phyloP scores from a whole-genome alignment of 2,329 filamentous ascomycete genomes.

The Alternaria gansuensis region DNA sequence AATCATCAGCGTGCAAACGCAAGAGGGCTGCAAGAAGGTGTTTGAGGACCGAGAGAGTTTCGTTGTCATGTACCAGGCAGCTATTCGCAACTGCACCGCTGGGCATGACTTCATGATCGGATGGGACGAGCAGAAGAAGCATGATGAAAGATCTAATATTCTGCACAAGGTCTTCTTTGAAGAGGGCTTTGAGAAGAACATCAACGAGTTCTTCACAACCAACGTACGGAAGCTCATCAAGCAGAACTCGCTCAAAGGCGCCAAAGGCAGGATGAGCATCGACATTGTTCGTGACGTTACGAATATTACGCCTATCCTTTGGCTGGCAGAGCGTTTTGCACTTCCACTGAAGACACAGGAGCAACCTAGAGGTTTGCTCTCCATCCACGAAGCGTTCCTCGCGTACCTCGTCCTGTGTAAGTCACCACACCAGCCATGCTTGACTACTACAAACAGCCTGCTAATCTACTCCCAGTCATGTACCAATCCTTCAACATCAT shows the following conservation, averaged over 20 bases:
- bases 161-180: slow-evolving; percentile 67
- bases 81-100: slow-evolving; percentile 71
- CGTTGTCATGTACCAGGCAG: slow-evolving; percentile 58
- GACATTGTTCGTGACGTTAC: slow-evolving; percentile 71
- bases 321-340: slow-evolving; percentile 70
- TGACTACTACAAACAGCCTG: neutral
- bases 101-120: slow-evolving; percentile 65
- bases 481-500: slow-evolving; percentile 65
- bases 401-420: slow-evolving; percentile 68
- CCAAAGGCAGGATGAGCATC: slow-evolving; percentile 57
- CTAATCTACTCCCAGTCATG: slow-evolving; percentile 51
- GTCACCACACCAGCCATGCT: neutral
- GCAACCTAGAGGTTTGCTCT: slow-evolving; percentile 65
- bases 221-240: slow-evolving; percentile 58
- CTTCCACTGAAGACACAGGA: slow-evolving; percentile 71
- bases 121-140: slow-evolving; percentile 49
- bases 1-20: slow-evolving; percentile 60
- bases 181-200: slow-evolving; percentile 67
- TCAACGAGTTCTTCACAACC: slow-evolving; percentile 69
- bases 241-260: slow-evolving; percentile 57
- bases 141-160: slow-evolving; percentile 49
- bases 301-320: slow-evolving; percentile 72
- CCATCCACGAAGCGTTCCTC: slow-evolving; percentile 58
- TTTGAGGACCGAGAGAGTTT: slow-evolving; percentile 62
- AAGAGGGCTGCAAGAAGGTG: slow-evolving; percentile 60